Conservation (phyloP, 495 filamentous ascomycete species). For the Penicillium antarcticum region DNA sequence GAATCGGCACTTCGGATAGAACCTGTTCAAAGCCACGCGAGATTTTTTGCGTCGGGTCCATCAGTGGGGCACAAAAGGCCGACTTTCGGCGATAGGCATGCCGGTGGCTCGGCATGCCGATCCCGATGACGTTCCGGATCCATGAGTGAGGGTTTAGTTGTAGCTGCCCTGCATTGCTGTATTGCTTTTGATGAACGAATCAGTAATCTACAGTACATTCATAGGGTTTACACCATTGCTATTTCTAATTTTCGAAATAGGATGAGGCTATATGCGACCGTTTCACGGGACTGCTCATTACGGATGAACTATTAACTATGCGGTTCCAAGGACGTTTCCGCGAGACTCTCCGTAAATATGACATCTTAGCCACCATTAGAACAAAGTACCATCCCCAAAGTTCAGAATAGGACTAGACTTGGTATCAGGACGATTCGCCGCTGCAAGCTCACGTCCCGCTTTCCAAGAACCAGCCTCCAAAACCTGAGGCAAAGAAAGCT, state of each 20-base stretch:
- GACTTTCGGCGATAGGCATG: slow-evolving; percentile 26
- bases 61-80: slow-evolving; percentile 21
- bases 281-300: too few relatives aligned
- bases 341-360: too few relatives aligned
- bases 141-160: too few relatives aligned
- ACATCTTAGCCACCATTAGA: slow-evolving; percentile 7
- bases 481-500: slow-evolving; percentile 71
- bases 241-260: too few relatives aligned
- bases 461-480: slow-evolving; percentile 86
- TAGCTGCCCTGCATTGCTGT: too few relatives aligned
- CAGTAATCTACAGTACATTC: too few relatives aligned
- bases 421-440: slow-evolving; percentile 33
- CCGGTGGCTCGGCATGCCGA: slow-evolving; percentile 3
- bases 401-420: slow-evolving; percentile 45
- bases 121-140: too few relatives aligned
- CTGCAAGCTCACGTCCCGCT: slow-evolving; percentile 40
- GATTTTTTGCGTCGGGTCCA: slow-evolving; percentile 16
- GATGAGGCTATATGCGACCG: too few relatives aligned
- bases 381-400: slow-evolving; percentile 43
- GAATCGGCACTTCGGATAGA: slow-evolving; percentile 2
- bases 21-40: not conserved
- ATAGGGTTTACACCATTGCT: too few relatives aligned
- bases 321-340: too few relatives aligned
- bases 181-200: too few relatives aligned
- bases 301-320: too few relatives aligned